Evolutionary conservation across 352 stramenopile species (phyloP).

Genomic region (Pythium aquatile): DNA sequence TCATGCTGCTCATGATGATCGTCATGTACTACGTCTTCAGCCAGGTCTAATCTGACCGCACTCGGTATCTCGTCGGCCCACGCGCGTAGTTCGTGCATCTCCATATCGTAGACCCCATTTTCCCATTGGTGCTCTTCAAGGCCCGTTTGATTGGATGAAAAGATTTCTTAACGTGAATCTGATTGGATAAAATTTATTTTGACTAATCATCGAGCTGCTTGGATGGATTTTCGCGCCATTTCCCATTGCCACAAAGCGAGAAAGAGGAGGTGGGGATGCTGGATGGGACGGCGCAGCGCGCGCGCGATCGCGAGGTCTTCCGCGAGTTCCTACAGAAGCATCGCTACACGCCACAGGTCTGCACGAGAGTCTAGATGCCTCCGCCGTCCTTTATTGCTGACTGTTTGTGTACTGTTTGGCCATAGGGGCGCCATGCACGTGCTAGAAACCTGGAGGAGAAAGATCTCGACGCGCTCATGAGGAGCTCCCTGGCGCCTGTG

Average conservation of each 20-base stretch:
- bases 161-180: not conserved
- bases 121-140: not conserved
- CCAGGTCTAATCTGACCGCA: constrained; percentile 23
- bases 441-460: constrained; percentile 35
- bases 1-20: constrained; percentile 71
- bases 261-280: constrained; percentile 5
- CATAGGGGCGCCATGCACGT: constrained; percentile 34
- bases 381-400: not conserved
- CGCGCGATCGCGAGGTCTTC: constrained; percentile 38
- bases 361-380: not conserved
- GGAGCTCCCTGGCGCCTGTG: constrained; percentile 29
- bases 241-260: not conserved
- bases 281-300: constrained; percentile 22
- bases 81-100: not conserved
- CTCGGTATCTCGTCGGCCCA: not conserved
- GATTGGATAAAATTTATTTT: constrained; percentile 6
- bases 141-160: constrained; percentile 15
- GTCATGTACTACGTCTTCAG: constrained; percentile 79
- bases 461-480: constrained; percentile 46
- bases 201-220: not conserved
- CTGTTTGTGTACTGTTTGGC: not conserved
- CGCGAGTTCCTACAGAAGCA: constrained; percentile 43
- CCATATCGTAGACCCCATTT: not conserved
- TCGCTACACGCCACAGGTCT: constrained; percentile 42
- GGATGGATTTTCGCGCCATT: constrained; percentile 11